phyloP scores from a whole-genome alignment of 495 filamentous ascomycete species.

The Penicillium waksmanii region DNA sequence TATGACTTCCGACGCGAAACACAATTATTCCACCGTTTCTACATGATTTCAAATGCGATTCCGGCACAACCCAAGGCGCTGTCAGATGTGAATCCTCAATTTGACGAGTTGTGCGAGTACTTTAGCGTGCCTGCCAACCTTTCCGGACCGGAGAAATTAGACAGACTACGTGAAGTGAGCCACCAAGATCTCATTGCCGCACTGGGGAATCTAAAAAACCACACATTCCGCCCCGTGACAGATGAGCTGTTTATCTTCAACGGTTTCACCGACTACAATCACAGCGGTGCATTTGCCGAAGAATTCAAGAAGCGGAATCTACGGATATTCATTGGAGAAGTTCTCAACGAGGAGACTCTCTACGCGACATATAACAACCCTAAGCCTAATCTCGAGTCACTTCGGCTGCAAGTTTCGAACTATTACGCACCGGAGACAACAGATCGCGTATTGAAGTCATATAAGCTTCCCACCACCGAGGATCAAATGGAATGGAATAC shows the following conservation, averaged over 20 bases:
- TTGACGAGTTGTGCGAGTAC: conserved; percentile 48
- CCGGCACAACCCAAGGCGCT: conserved; percentile 49
- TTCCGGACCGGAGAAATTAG: conserved; percentile 39
- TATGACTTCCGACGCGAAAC: conserved; percentile 44
- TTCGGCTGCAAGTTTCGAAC: conserved; percentile 44
- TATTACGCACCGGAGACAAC: conserved; percentile 47
- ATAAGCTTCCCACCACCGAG: conserved; percentile 30
- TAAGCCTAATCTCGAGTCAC: conserved; percentile 36
- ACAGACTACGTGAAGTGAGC: conserved; percentile 35
- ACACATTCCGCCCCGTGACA: conserved; percentile 50
- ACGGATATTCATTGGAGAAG: conserved; percentile 51
- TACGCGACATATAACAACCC: conserved; percentile 43
- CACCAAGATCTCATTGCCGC: conserved; percentile 36
- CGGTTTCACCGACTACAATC: conserved; percentile 42
- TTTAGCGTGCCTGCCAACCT: conserved; percentile 35
- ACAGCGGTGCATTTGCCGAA: conserved; percentile 43
- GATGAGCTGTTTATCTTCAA: conserved; percentile 45
- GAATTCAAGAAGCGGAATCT: conserved; percentile 42
- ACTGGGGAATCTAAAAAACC: conserved; percentile 36
- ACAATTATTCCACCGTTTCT: conserved; percentile 38
- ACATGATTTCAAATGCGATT: conserved; percentile 54
- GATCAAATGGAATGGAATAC: conserved; percentile 44
- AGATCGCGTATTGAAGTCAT: conserved; percentile 38
- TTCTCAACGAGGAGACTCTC: conserved; percentile 48
- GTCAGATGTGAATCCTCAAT: conserved; percentile 48